Conservation (phyloP, 2,329 filamentous ascomycete species). For the Pyrenochaeta sp. region DNA sequence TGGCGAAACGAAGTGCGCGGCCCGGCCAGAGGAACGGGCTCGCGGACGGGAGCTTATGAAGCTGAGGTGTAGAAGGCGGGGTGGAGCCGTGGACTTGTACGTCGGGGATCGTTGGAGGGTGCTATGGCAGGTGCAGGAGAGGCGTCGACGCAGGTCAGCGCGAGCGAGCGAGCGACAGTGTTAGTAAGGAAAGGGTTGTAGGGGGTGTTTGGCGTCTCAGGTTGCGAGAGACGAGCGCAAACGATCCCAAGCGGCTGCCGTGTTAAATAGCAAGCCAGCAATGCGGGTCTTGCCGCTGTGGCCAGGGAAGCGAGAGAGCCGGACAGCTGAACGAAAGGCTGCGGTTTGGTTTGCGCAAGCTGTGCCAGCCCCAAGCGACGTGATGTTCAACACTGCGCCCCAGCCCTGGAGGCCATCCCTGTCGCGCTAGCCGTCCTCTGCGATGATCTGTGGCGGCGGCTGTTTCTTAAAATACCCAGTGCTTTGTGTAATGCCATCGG, state of each 20-base stretch:
- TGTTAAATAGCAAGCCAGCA: background rate
- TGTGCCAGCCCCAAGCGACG: conserved; percentile 9
- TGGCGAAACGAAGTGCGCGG: conserved; percentile 30
- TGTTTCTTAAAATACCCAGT: conserved; percentile 12
- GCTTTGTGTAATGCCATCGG: background rate
- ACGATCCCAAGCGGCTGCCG: background rate
- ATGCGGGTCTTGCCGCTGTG: background rate
- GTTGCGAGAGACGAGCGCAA: conserved; percentile 11
- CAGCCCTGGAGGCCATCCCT: conserved; percentile 2
- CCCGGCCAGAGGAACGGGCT: conserved; percentile 1
- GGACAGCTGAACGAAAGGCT: conserved; percentile 14
- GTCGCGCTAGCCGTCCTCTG: conserved; percentile 1
- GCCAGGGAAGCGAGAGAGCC: conserved; percentile 13
- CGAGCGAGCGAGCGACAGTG: too few relatives aligned
- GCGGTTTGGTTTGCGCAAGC: conserved; percentile 16
- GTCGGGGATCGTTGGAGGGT: background rate
- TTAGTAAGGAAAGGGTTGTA: too few relatives aligned
- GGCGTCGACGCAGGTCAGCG: conserved; percentile 3
- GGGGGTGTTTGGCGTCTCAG: conserved; percentile 2
- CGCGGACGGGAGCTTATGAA: conserved; percentile 1
- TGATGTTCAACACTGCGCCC: conserved; percentile 10
- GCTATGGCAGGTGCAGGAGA: background rate
- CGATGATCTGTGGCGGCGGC: conserved; percentile 13
- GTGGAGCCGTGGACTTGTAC: background rate
- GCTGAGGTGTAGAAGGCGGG: conserved; percentile 5